Percentiles rank a stretch among this genome's conserved stretches.
Conservation (phyloP, 345 rosid species). For the Brassica cretica region DNA sequence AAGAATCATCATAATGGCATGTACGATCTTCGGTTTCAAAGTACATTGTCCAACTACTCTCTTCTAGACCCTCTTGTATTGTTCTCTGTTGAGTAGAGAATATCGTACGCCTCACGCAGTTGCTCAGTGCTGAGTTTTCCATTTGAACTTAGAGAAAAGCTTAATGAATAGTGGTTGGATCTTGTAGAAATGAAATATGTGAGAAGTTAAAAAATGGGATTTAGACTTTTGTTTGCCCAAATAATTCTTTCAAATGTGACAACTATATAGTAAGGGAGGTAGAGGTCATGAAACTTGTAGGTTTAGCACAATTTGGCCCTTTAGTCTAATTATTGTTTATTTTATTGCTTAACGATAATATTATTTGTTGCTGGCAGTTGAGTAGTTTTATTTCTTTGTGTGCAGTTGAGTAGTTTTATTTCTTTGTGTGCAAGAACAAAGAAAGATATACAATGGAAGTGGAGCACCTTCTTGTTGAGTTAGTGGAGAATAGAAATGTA, state of each 20-base stretch:
- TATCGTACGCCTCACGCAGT: conserved; percentile 23
- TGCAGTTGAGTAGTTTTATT: conserved; percentile 20
- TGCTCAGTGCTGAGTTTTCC: conserved; percentile 36
- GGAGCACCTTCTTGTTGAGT: conserved; percentile 36
- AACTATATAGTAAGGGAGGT: conserved; percentile 21
- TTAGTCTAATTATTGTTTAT: neutral
- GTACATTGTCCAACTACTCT: conserved; percentile 44
- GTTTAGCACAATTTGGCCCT: conserved; percentile 29
- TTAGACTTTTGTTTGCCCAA: conserved; percentile 17
- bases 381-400: no score
- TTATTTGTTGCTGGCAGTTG: neutral
- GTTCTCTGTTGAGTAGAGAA: conserved; percentile 28
- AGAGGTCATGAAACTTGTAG: conserved; percentile 18
- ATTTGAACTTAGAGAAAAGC: conserved; percentile 10
- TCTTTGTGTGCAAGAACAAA: conserved; percentile 22
- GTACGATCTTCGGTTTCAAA: conserved; percentile 32
- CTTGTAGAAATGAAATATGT: neutral
- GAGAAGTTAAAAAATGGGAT: conserved; percentile 6
- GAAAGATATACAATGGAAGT: conserved; percentile 9
- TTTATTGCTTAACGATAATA: conserved; percentile 11
- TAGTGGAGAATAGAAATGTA: conserved; percentile 19
- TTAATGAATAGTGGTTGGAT: conserved; percentile 9
- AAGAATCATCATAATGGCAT: conserved; percentile 28
- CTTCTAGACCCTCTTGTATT: conserved; percentile 31
- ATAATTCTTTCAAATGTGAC: conserved; percentile 17